Evolutionary conservation across 805 yeast genomes (phyloP).

Genomic region (Yarrowia osloensis): DNA sequence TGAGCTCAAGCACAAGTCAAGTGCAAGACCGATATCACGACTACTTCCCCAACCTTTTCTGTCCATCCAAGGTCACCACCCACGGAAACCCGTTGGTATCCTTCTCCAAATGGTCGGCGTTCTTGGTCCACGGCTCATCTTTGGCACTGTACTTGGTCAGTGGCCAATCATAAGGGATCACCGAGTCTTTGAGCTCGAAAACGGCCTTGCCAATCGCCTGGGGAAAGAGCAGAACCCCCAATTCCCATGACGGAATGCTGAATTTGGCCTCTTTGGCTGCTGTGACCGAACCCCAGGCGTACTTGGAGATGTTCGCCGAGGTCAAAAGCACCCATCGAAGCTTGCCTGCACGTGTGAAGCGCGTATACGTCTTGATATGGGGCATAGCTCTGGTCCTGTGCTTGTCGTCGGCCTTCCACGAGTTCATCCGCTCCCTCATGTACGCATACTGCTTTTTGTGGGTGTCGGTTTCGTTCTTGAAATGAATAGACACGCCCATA

Average conservation of each 20-base stretch:
- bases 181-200: background rate
- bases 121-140: constrained; percentile 25
- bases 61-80: background rate
- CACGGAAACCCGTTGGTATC: constrained; percentile 13
- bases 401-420: constrained; percentile 47
- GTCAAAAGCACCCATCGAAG: constrained; percentile 72
- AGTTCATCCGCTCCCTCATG: constrained; percentile 48
- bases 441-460: constrained; percentile 47
- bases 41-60: background rate
- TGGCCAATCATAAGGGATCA: constrained; percentile 15
- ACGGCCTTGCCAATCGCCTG: constrained; percentile 36
- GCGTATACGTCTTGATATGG: constrained; percentile 68
- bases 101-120: background rate
- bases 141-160: background rate
- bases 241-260: constrained; percentile 52
- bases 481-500: constrained; percentile 56
- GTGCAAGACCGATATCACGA: too few relatives aligned
- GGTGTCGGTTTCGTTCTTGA: constrained; percentile 41
- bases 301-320: constrained; percentile 71
- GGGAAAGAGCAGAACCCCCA: constrained; percentile 53
- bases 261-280: constrained; percentile 34
- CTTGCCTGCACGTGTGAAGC: constrained; percentile 36
- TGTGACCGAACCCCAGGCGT: constrained; percentile 72
- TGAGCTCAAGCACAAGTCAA: too few relatives aligned
- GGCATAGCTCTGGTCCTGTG: constrained; percentile 49